A percentile compares a stretch with the other conserved stretches of the same genome.
phyloP scores from a whole-genome alignment of 768 basidiomycete genomes.

The Amyloporia xantha region DNA sequence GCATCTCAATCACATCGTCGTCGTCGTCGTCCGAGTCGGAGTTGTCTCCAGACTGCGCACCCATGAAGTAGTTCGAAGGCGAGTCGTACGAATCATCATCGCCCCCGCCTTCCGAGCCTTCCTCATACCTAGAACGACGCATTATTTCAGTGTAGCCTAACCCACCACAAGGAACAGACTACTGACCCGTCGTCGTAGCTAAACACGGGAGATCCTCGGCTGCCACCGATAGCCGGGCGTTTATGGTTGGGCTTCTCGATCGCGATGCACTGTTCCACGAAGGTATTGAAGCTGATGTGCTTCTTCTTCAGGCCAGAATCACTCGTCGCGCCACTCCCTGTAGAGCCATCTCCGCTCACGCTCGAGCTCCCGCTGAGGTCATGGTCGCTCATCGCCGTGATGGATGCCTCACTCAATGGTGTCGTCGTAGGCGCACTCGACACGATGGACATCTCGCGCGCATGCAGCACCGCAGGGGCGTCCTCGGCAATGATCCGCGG shows the following conservation, averaged over 20 bases:
- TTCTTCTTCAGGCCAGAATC: slow-evolving; percentile 48
- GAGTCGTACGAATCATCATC: slow-evolving; percentile 42
- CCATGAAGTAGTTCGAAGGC: slow-evolving; percentile 19
- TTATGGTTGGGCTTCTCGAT: slow-evolving; percentile 64
- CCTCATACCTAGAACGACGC: slow-evolving; percentile 47
- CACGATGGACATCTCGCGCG: no score
- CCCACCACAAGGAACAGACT: neutral
- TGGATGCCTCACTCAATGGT: slow-evolving; percentile 23
- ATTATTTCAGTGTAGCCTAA: slow-evolving; percentile 10
- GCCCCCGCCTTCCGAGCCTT: slow-evolving; percentile 55
- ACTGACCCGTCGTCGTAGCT: slow-evolving; percentile 62
- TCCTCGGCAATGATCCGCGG: slow-evolving; percentile 42
- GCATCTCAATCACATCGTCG: slow-evolving; percentile 59
- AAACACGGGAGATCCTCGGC: slow-evolving; percentile 14
- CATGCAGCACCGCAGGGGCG: no score
- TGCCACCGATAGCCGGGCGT: slow-evolving; percentile 15
- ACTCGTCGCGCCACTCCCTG: slow-evolving; percentile 13
- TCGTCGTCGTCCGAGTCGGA: slow-evolving; percentile 37
- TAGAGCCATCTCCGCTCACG: slow-evolving; percentile 21
- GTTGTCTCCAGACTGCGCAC: neutral
- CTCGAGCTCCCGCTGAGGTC: slow-evolving; percentile 23
- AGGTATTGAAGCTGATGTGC: slow-evolving; percentile 97
- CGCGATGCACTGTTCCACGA: slow-evolving; percentile 93
- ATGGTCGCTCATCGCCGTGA: slow-evolving; percentile 26
- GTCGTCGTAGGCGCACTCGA: slow-evolving; percentile 8